Conservation (phyloP, 169 alveolate genomes). For the Cyclospora cayetanensis region DNA sequence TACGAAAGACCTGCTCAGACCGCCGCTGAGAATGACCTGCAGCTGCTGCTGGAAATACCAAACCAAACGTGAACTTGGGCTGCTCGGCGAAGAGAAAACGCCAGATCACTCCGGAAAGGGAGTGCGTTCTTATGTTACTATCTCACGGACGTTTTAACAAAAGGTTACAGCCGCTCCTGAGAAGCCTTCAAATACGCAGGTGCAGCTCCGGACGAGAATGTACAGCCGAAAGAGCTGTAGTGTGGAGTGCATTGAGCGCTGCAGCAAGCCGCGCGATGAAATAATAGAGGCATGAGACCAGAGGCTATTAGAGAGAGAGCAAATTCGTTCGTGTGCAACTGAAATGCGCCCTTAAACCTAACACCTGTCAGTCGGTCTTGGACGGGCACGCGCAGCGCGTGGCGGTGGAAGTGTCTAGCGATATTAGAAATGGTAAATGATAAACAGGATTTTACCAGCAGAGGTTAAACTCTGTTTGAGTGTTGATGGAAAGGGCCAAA, state of each 20-base stretch:
- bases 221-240: too few relatives aligned
- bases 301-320: background rate
- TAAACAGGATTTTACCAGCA: background rate
- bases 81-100: too few relatives aligned
- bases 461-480: conserved; percentile 21
- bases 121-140: too few relatives aligned
- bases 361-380: conserved; percentile 52
- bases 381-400: conserved; percentile 43
- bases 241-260: too few relatives aligned
- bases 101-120: too few relatives aligned
- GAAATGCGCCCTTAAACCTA: conserved; percentile 38
- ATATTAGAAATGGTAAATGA: conserved; percentile 4
- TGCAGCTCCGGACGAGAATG: too few relatives aligned
- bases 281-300: background rate
- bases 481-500: conserved; percentile 46
- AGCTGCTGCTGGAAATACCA: too few relatives aligned
- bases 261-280: background rate
- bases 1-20: too few relatives aligned
- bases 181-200: conserved; percentile 21
- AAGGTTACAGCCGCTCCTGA: conserved; percentile 61
- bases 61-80: too few relatives aligned
- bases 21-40: too few relatives aligned
- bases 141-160: too few relatives aligned
- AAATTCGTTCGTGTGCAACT: background rate
- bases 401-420: conserved; percentile 14